Conservation (phyloP, 306 rosid species). For the Glycine soja region DNA sequence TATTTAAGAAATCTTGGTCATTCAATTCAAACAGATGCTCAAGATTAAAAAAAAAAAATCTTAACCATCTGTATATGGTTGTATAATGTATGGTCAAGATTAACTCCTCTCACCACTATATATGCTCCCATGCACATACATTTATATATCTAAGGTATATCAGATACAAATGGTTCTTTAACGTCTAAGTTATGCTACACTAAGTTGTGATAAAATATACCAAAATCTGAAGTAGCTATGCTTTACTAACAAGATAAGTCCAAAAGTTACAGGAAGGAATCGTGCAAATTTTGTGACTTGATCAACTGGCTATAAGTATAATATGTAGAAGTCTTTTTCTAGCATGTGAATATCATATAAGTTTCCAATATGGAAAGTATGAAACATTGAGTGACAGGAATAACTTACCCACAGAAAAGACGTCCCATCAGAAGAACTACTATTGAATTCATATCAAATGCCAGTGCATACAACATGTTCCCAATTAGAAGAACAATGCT, state of each 20-base stretch:
- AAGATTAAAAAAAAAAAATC: too few species aligned
- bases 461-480: conserved; percentile 86
- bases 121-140: too few species aligned
- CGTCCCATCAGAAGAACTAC: conserved; percentile 89
- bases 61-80: too few species aligned
- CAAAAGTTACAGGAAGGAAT: too few species aligned
- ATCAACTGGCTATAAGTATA: not conserved
- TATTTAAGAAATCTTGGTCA: too few species aligned
- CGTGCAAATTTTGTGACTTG: not conserved
- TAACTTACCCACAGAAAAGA: conserved; percentile 86
- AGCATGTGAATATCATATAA: not conserved
- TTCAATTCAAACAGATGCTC: too few species aligned
- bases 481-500: conserved; percentile 84
- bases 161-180: too few species aligned
- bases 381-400: conserved; percentile 31
- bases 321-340: conserved; percentile 7
- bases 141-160: not conserved
- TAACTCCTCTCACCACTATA: too few species aligned
- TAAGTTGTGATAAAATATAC: not conserved
- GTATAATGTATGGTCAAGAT: too few species aligned
- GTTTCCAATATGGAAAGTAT: not conserved
- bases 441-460: conserved; percentile 83
- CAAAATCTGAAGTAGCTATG: not conserved
- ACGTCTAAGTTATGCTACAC: not conserved
- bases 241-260: too few species aligned